Conservation (phyloP, 768 basidiomycete genomes). For the Tricholoma saponaceum region DNA sequence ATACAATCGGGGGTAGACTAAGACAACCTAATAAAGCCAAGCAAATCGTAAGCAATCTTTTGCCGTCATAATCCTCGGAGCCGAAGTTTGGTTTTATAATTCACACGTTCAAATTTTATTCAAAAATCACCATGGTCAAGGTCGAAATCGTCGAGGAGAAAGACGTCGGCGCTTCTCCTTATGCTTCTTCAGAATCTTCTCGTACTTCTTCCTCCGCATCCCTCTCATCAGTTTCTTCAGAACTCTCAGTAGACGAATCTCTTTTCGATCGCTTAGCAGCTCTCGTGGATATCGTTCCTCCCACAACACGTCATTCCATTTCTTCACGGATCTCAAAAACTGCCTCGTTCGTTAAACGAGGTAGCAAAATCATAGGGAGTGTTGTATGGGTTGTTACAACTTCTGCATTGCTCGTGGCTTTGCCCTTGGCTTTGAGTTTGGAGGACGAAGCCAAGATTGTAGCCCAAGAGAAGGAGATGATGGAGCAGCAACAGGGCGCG, state of each 20-base stretch:
- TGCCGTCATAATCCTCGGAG: slow-evolving; percentile 17
- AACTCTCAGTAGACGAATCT: slow-evolving; percentile 72
- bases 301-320: slow-evolving; percentile 79
- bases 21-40: slow-evolving; percentile 23
- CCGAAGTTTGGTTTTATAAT: slow-evolving; percentile 18
- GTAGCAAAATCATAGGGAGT: slow-evolving; percentile 75
- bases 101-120: no score
- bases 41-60: slow-evolving; percentile 17
- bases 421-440: slow-evolving; percentile 88
- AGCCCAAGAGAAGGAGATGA: slow-evolving; percentile 90
- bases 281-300: slow-evolving; percentile 94
- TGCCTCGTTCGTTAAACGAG: slow-evolving; percentile 59
- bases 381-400: slow-evolving; percentile 95
- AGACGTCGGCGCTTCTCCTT: slow-evolving; percentile 66
- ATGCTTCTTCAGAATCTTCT: slow-evolving; percentile 71
- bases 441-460: slow-evolving; percentile 97
- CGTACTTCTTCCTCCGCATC: slow-evolving; percentile 68
- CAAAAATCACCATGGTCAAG: slow-evolving; percentile 90
- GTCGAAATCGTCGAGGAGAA: slow-evolving; percentile 86
- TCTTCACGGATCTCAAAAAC: slow-evolving; percentile 56
- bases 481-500: slow-evolving; percentile 89
- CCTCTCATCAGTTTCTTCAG: slow-evolving; percentile 77
- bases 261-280: slow-evolving; percentile 84
- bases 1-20: slow-evolving; percentile 32
- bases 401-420: slow-evolving; percentile 86